Conservation (phyloP, 2,329 filamentous ascomycete genomes). For the Exophiala mesophila region DNA sequence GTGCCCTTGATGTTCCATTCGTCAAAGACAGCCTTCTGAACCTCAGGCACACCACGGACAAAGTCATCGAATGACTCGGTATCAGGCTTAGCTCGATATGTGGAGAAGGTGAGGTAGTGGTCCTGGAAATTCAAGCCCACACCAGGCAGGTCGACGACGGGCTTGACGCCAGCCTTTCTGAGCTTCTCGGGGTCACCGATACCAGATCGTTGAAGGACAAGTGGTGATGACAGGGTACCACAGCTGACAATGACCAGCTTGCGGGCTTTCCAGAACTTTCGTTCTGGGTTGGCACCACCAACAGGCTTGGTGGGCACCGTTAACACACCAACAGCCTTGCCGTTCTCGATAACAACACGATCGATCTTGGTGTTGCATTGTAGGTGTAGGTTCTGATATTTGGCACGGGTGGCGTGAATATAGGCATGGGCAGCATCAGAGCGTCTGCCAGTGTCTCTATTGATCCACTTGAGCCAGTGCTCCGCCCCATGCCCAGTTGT, state of each 20-base stretch:
- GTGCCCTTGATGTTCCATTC: slow-evolving; percentile 78
- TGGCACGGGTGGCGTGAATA: slow-evolving; percentile 67
- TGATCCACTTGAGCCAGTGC: slow-evolving; percentile 85
- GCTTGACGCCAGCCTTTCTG: slow-evolving; percentile 61
- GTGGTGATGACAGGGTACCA: slow-evolving; percentile 67
- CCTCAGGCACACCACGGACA: slow-evolving; percentile 64
- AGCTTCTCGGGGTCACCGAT: slow-evolving; percentile 70
- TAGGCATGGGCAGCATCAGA: slow-evolving; percentile 75
- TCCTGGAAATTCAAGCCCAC: slow-evolving; percentile 75
- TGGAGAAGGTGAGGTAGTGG: slow-evolving; percentile 67
- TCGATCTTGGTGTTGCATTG: slow-evolving; percentile 73
- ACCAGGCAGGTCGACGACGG: slow-evolving; percentile 65
- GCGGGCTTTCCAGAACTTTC: slow-evolving; percentile 60
- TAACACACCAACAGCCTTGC: slow-evolving; percentile 65
- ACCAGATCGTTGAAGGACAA: slow-evolving; percentile 71
- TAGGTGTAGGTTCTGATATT: slow-evolving; percentile 66
- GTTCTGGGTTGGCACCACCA: slow-evolving; percentile 45
- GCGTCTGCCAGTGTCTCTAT: slow-evolving; percentile 60
- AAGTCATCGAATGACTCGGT: slow-evolving; percentile 79
- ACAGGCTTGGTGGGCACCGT: slow-evolving; percentile 68
- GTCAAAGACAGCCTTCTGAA: slow-evolving; percentile 68
- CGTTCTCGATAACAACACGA: slow-evolving; percentile 69
- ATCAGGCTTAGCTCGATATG: slow-evolving; percentile 67
- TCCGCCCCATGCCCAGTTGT: slow-evolving; percentile 60
- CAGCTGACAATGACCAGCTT: slow-evolving; percentile 71